These are phyloP conservation scores for Solanum commersonii DNA, from an alignment of 257 asterid species.

Conservation along the genomic window DNA sequence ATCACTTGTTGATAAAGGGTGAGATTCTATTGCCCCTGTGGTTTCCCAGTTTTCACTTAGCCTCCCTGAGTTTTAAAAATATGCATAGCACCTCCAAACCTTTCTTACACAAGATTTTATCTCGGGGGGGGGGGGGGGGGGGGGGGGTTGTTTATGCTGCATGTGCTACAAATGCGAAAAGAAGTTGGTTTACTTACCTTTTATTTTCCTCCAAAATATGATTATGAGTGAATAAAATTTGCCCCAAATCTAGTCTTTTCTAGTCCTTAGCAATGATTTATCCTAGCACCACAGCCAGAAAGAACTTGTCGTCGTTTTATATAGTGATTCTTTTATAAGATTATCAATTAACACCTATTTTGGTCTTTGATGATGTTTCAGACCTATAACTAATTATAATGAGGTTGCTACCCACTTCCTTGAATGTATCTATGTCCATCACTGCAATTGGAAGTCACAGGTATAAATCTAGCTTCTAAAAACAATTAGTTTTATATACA, in stretches of 20 bases:
- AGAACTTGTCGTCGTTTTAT: background rate
- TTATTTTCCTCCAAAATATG: background rate
- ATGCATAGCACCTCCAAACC: background rate
- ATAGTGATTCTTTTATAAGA: background rate
- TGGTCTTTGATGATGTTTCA: conserved; percentile 10
- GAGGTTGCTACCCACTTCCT: conserved; percentile 75
- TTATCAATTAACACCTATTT: background rate
- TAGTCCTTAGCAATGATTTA: background rate
- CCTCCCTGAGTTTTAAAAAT: background rate
- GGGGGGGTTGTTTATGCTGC: background rate
- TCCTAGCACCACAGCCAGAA: background rate
- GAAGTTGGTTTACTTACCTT: background rate
- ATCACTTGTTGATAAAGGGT: background rate
- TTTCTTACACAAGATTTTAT: background rate
- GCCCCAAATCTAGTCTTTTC: background rate
- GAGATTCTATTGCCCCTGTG: background rate
- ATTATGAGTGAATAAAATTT: background rate
- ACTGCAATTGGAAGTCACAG: conserved; percentile 32
- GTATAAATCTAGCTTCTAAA: conserved; percentile 19
- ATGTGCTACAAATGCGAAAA: background rate
- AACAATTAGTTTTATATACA: background rate
- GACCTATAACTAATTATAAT: conserved; percentile 65
- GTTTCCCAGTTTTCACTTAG: background rate
- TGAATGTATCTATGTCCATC: conserved; percentile 58
- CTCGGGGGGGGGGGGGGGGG: no score